These are phyloP conservation scores for Fusarium annulatum DNA, from an alignment of 2,329 filamentous ascomycete genomes.

Conservation along the genomic window DNA sequence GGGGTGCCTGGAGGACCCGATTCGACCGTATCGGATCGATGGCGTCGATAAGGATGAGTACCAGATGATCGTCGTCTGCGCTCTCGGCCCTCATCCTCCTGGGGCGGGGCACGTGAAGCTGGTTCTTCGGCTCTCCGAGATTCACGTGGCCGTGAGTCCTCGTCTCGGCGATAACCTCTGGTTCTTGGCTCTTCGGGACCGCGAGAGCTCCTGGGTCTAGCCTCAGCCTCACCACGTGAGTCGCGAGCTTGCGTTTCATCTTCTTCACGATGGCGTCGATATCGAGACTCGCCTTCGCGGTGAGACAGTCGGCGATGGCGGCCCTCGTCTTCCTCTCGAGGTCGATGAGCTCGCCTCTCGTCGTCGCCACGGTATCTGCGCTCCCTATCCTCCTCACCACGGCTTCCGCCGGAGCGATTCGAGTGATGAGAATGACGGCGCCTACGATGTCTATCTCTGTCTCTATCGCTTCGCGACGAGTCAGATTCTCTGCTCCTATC, in stretches of 20 bases:
- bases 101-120: conserved; percentile 11
- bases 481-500: conserved; percentile 56
- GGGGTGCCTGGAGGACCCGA: conserved; percentile 50
- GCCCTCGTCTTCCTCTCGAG: conserved; percentile 43
- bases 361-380: conserved; percentile 39
- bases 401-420: conserved; percentile 46
- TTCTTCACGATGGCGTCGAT: conserved; percentile 33
- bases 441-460: conserved; percentile 55
- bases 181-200: conserved; percentile 29
- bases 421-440: conserved; percentile 56
- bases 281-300: conserved; percentile 36
- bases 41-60: conserved; percentile 50
- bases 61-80: conserved; percentile 35
- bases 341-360: conserved; percentile 38
- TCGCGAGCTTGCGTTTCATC: conserved; percentile 30
- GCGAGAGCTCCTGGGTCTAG: conserved; percentile 24
- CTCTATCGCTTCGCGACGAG: conserved; percentile 52
- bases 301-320: conserved; percentile 37
- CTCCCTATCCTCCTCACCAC: conserved; percentile 48
- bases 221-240: conserved; percentile 29
- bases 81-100: conserved; percentile 39
- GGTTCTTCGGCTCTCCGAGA: conserved; percentile 25
- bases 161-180: conserved; percentile 33
- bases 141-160: conserved; percentile 33
- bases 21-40: conserved; percentile 53